A percentile compares a stretch with the other conserved stretches of the same genome.
These are phyloP conservation scores for Phlebiopsis flavidoalba DNA, from an alignment of 768 basidiomycete genomes.

Conservation along the genomic window DNA sequence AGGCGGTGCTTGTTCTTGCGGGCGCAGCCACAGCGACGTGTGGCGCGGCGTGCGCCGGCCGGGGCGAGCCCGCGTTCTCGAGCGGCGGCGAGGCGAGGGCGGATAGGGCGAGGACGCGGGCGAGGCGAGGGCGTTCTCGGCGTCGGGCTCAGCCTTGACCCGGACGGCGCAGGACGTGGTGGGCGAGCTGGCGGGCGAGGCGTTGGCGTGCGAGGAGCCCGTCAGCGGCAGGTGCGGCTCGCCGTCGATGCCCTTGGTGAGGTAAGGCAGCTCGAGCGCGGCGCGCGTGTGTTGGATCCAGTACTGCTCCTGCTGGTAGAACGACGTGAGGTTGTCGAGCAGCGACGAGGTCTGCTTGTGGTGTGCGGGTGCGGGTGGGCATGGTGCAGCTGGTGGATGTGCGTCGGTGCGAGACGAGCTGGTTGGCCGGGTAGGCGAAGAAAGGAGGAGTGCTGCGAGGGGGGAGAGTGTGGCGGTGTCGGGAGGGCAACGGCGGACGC, in stretches of 20 bases:
- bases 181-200: conserved; percentile 9
- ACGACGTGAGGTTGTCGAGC: conserved; percentile 59
- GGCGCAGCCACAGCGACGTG: conserved; percentile 49
- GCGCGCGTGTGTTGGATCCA: conserved; percentile 68
- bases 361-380: conserved; percentile 12
- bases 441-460: neutral
- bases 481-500: conserved; percentile 19
- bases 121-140: conserved; percentile 16
- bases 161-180: conserved; percentile 11
- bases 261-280: conserved; percentile 45
- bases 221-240: conserved; percentile 16
- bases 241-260: conserved; percentile 28
- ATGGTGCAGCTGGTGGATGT: neutral
- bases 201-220: conserved; percentile 10
- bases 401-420: neutral
- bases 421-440: neutral
- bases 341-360: conserved; percentile 41
- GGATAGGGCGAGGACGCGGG: neutral
- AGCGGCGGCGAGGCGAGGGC: neutral
- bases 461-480: conserved; percentile 25
- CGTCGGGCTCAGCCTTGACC: conserved; percentile 30
- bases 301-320: conserved; percentile 66
- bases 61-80: conserved; percentile 6
- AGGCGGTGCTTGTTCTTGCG: conserved; percentile 59
- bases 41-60: conserved; percentile 36